These are phyloP conservation scores for Panaeolus papilionaceus DNA, from an alignment of 768 basidiomycete species.

Conservation along the genomic window DNA sequence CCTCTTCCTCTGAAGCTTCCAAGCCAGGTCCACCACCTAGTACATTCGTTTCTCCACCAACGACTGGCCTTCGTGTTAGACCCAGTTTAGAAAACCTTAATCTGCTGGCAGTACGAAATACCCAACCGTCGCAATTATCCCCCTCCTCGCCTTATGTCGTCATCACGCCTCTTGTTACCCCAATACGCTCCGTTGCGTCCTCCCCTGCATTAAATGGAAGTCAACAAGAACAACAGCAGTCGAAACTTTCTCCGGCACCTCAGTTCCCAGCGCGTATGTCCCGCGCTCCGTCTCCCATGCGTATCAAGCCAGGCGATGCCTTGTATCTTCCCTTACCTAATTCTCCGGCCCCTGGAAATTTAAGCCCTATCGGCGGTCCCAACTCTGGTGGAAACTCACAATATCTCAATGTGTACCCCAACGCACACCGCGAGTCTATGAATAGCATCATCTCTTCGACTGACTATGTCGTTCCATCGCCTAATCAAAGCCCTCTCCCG, in stretches of 20 bases:
- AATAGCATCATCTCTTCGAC: slow-evolving; percentile 35
- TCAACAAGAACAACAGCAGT: slow-evolving; percentile 4
- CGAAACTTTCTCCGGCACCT: neutral
- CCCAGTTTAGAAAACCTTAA: slow-evolving; percentile 29
- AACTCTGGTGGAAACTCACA: slow-evolving; percentile 17
- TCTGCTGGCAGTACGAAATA: slow-evolving; percentile 6
- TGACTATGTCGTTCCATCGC: slow-evolving; percentile 40
- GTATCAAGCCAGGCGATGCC: slow-evolving; percentile 3
- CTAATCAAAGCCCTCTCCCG: slow-evolving; percentile 28
- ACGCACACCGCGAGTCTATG: slow-evolving; percentile 5
- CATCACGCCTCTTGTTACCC: slow-evolving; percentile 16
- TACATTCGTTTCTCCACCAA: slow-evolving; percentile 14
- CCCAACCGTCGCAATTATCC: slow-evolving; percentile 20
- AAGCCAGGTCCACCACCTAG: slow-evolving; percentile 13
- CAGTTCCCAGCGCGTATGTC: slow-evolving; percentile 6
- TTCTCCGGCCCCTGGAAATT: slow-evolving; percentile 1
- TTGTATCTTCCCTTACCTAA: slow-evolving; percentile 2
- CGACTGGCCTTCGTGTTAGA: slow-evolving; percentile 23
- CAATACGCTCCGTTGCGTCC: slow-evolving; percentile 21
- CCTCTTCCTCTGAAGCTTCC: slow-evolving; percentile 19
- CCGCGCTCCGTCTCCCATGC: slow-evolving; percentile 17
- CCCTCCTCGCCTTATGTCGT: slow-evolving; percentile 22
- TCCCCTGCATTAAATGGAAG: slow-evolving; percentile 15
- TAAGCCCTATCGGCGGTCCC: slow-evolving; percentile 21
- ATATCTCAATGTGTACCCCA: slow-evolving; percentile 19